Percentiles rank a stretch among this genome's conserved stretches.
Evolutionary conservation across 306 rosid species (phyloP).

Genomic region (Quercus agrifolia): DNA sequence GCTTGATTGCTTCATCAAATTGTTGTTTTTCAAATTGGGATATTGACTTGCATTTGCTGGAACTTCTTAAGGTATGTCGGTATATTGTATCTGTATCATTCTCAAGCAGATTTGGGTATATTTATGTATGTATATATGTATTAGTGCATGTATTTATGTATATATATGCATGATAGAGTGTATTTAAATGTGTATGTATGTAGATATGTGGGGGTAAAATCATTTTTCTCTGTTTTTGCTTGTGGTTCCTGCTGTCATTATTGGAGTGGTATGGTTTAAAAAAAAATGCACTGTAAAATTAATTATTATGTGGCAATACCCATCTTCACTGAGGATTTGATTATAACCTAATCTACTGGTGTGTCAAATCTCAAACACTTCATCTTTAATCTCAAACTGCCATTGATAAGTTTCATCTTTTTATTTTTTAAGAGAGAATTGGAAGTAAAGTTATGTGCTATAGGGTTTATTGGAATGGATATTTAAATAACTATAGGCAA

Average conservation of each 20-base stretch:
- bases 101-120: background rate
- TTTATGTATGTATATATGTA: background rate
- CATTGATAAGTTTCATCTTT: too few relatives aligned
- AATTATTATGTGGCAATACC: background rate
- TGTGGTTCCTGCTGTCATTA: background rate
- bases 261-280: background rate
- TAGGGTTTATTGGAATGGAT: too few relatives aligned
- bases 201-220: background rate
- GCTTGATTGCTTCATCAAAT: constrained; percentile 69
- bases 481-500: too few relatives aligned
- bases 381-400: too few relatives aligned
- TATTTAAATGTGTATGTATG: too few relatives aligned
- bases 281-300: background rate
- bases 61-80: constrained; percentile 71
- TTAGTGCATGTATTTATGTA: background rate
- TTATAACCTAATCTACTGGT: too few relatives aligned
- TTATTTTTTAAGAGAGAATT: too few relatives aligned
- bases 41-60: constrained; percentile 67
- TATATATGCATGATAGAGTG: background rate
- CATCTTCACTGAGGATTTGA: background rate
- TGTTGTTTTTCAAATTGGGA: constrained; percentile 82
- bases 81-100: background rate
- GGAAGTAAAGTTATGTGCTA: too few relatives aligned
- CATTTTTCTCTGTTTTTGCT: background rate
- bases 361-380: too few relatives aligned